Evolutionary conservation across 1,284 basidiomycete species (phyloP).

Genomic region (Hortiboletus rubellus): DNA sequence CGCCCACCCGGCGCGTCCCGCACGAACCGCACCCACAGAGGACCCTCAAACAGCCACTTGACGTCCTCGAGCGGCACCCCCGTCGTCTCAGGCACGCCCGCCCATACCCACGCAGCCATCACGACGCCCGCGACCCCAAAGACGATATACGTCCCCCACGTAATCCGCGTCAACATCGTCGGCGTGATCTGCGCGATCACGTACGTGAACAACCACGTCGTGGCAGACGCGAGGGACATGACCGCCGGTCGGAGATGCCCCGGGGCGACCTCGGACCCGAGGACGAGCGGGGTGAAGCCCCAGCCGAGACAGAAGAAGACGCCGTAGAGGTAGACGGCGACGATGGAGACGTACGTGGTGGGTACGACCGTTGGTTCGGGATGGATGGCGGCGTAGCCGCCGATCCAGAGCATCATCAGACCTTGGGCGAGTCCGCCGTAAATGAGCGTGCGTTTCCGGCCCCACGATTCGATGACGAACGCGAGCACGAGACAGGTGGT

Average conservation of each 20-base stretch:
- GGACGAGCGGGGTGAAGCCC: slow-evolving; percentile 43
- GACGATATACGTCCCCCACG: slow-evolving; percentile 51
- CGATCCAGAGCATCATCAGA: slow-evolving; percentile 51
- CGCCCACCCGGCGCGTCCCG: slow-evolving; percentile 48
- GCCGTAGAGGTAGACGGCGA: slow-evolving; percentile 52
- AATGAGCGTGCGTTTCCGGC: slow-evolving; percentile 48
- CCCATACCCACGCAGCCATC: slow-evolving; percentile 47
- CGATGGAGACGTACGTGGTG: slow-evolving; percentile 46
- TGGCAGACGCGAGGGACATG: slow-evolving; percentile 42
- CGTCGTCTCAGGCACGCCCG: slow-evolving; percentile 47
- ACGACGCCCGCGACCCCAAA: slow-evolving; percentile 47
- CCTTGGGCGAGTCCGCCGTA: slow-evolving; percentile 46
- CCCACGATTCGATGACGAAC: slow-evolving; percentile 48
- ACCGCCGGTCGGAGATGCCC: slow-evolving; percentile 46
- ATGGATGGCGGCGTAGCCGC: slow-evolving; percentile 43
- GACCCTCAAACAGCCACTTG: slow-evolving; percentile 44
- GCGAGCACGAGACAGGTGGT: slow-evolving; percentile 42
- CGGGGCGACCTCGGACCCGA: slow-evolving; percentile 48
- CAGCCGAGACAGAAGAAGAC: slow-evolving; percentile 47
- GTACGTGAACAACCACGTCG: slow-evolving; percentile 49
- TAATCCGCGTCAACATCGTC: slow-evolving; percentile 46
- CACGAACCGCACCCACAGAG: slow-evolving; percentile 38
- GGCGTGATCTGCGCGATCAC: slow-evolving; percentile 52
- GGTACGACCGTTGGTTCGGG: slow-evolving; percentile 34
- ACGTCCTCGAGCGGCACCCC: slow-evolving; percentile 51